Evolutionary conservation across 257 asterid genomes (phyloP).

Genomic region (Fraxinus anomala): DNA sequence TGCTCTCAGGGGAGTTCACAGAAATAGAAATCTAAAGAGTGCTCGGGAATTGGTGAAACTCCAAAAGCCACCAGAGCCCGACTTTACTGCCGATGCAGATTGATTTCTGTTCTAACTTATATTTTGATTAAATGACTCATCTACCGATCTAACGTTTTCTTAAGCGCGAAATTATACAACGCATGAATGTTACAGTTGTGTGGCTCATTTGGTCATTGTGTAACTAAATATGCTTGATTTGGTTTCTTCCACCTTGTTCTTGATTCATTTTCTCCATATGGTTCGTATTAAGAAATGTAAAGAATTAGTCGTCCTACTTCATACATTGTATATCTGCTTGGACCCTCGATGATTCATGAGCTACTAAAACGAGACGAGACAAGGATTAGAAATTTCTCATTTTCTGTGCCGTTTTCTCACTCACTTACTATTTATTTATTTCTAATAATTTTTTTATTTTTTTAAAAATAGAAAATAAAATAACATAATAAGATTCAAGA

Average conservation of each 20-base stretch:
- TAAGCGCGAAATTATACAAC: constrained; percentile 37
- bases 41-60: constrained; percentile 78
- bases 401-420: too few relatives aligned
- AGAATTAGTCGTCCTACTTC: constrained; percentile 20
- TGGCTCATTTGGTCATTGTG: constrained; percentile 17
- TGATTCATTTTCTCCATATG: background rate
- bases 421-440: too few relatives aligned
- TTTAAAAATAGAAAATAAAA: too few relatives aligned
- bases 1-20: constrained; percentile 83
- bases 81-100: constrained; percentile 87
- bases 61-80: constrained; percentile 94
- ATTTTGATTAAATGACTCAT: constrained; percentile 9
- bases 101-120: constrained; percentile 28
- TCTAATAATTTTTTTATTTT: too few relatives aligned
- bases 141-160: constrained; percentile 23
- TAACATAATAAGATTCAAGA: too few relatives aligned
- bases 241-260: background rate
- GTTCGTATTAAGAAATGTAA: constrained; percentile 18
- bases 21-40: constrained; percentile 83
- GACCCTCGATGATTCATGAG: background rate
- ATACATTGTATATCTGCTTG: constrained; percentile 20
- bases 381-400: too few relatives aligned
- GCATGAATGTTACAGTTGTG: constrained; percentile 23
- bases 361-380: background rate
- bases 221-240: constrained; percentile 26